These are phyloP conservation scores for Fraxinus latifolia DNA, from an alignment of 305 asterid genomes.

Conservation along the genomic window DNA sequence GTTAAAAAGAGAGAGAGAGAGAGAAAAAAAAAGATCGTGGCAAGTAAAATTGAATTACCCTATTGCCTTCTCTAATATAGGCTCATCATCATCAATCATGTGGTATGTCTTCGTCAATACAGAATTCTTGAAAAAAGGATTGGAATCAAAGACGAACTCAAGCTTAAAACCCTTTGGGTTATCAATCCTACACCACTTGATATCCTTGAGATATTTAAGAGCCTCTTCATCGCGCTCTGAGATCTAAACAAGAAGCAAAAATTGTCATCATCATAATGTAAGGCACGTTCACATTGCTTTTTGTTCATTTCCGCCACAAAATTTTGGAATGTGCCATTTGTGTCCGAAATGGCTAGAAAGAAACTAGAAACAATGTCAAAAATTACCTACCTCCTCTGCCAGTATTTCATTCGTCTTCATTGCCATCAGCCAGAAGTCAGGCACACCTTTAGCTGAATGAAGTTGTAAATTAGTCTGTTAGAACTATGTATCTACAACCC, in stretches of 20 bases:
- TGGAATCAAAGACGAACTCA: slow-evolving; percentile 61
- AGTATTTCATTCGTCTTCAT: slow-evolving; percentile 63
- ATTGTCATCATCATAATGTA: slow-evolving; percentile 14
- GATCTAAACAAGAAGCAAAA: slow-evolving; percentile 35
- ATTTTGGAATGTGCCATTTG: not conserved
- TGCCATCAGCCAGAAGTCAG: slow-evolving; percentile 72
- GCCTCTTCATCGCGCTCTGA: slow-evolving; percentile 75
- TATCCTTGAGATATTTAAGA: slow-evolving; percentile 62
- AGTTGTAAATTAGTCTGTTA: not conserved
- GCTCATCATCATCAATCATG: slow-evolving; percentile 75
- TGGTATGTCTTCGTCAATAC: slow-evolving; percentile 66
- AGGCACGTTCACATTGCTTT: not conserved
- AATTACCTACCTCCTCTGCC: slow-evolving; percentile 56
- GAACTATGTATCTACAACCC: not conserved
- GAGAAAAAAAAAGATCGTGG: not conserved
- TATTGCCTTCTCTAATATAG: slow-evolving; percentile 71
- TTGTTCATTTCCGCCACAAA: not conserved
- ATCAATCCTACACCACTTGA: slow-evolving; percentile 62
- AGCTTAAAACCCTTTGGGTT: slow-evolving; percentile 82
- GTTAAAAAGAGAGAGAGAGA: not conserved
- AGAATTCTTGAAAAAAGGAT: slow-evolving; percentile 71
- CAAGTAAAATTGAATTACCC: slow-evolving; percentile 41
- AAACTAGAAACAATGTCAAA: not conserved
- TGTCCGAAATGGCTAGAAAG: not conserved
- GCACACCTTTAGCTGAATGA: slow-evolving; percentile 66